Conservation (phyloP, 1,284 basidiomycete genomes). For the Ustilago cynodontis region DNA sequence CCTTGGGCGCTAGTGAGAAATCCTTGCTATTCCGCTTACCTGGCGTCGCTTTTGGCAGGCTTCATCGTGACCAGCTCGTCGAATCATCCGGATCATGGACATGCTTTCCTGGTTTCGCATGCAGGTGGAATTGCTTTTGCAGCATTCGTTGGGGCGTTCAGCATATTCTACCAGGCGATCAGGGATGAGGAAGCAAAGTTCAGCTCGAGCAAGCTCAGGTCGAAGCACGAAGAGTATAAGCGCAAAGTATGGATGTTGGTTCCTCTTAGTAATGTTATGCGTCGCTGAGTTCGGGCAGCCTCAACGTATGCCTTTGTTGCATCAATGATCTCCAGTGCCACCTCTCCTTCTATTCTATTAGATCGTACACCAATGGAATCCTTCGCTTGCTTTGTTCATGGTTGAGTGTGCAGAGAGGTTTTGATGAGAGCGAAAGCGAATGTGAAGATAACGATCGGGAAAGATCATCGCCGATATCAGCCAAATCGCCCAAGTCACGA, state of each 20-base stretch:
- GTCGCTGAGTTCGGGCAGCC: constrained; percentile 13
- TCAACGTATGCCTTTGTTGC: too few species aligned
- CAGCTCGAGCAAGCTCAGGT: constrained; percentile 38
- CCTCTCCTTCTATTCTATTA: too few species aligned
- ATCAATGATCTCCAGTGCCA: too few species aligned
- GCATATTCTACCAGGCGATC: constrained; percentile 38
- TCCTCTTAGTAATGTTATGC: constrained; percentile 32
- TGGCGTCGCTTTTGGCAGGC: constrained; percentile 35
- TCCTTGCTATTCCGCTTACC: constrained; percentile 43
- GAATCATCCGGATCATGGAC: constrained; percentile 46
- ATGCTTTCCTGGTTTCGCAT: constrained; percentile 34
- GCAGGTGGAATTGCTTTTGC: constrained; percentile 36
- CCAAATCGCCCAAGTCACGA: constrained; percentile 24
- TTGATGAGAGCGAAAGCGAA: background rate
- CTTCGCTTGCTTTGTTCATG: background rate
- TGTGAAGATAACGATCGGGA: background rate
- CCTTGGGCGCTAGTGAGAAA: constrained; percentile 46
- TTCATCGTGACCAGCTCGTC: constrained; percentile 45
- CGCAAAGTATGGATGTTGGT: constrained; percentile 38
- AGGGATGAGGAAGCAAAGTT: constrained; percentile 52
- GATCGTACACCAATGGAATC: background rate
- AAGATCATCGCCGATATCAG: constrained; percentile 17
- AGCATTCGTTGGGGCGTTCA: constrained; percentile 24
- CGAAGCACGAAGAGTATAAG: constrained; percentile 45
- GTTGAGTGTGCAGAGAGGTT: background rate